These are phyloP conservation scores for Artomyces pyxidatus DNA, from an alignment of 768 basidiomycete species.

Conservation along the genomic window DNA sequence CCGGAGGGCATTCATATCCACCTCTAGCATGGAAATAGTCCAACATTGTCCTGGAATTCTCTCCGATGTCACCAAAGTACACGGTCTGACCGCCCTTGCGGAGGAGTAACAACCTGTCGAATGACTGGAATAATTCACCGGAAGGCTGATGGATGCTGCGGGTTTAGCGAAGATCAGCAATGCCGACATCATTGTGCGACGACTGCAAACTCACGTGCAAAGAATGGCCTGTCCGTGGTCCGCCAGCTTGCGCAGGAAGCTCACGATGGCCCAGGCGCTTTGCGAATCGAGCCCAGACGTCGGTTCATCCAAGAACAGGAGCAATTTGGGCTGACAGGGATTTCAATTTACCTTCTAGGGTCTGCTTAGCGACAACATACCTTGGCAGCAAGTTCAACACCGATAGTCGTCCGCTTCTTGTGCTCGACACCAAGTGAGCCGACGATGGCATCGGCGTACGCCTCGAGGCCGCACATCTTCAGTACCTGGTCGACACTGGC, in stretches of 20 bases:
- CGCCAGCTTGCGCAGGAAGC: conserved; percentile 68
- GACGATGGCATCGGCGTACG: conserved; percentile 59
- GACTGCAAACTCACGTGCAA: conserved; percentile 57
- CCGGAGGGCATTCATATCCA: conserved; percentile 47
- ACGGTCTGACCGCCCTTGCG: conserved; percentile 67
- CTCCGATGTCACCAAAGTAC: conserved; percentile 64
- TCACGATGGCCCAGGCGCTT: conserved; percentile 76
- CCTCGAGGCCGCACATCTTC: conserved; percentile 56
- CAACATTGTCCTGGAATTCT: conserved; percentile 51
- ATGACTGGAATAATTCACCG: conserved; percentile 76
- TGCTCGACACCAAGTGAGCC: conserved; percentile 63
- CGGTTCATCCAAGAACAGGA: conserved; percentile 86
- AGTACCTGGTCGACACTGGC: conserved; percentile 47
- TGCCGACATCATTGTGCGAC: not conserved
- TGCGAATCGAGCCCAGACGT: conserved; percentile 83
- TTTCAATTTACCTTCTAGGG: too few relatives aligned
- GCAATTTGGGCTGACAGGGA: conserved; percentile 51
- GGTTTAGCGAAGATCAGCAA: not conserved
- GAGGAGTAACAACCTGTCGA: conserved; percentile 72
- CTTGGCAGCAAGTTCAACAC: conserved; percentile 81
- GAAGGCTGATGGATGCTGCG: conserved; percentile 54
- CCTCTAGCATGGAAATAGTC: conserved; percentile 73
- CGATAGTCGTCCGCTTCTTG: conserved; percentile 79
- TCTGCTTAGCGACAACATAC: conserved; percentile 10
- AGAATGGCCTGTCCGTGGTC: conserved; percentile 80